Conservation (phyloP, 176 grass and related monocot genomes). For the Zizania latifolia region DNA sequence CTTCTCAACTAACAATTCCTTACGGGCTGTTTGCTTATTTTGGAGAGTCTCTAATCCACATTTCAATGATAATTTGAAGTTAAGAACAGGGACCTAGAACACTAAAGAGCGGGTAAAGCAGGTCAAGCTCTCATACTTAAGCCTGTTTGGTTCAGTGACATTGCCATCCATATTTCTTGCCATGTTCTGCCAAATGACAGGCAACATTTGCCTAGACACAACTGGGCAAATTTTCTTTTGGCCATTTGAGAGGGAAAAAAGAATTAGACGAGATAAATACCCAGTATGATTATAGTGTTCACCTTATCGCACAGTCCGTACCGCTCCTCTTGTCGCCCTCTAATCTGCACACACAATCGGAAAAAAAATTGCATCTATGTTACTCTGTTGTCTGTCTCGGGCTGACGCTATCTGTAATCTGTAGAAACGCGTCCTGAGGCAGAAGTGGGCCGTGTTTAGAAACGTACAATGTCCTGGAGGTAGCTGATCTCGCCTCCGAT, state of each 20-base stretch:
- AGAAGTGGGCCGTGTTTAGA: background rate
- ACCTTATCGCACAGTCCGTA: constrained; percentile 72
- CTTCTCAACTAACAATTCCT: background rate
- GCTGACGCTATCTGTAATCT: too few species aligned
- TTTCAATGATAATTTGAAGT: too few species aligned
- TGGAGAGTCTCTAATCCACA: background rate
- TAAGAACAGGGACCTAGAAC: too few species aligned
- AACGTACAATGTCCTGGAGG: constrained; percentile 52
- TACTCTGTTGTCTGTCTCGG: background rate
- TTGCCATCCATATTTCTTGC: background rate
- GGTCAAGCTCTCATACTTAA: too few species aligned
- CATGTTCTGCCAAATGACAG: background rate
- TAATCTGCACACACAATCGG: constrained; percentile 45
- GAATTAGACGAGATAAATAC: background rate
- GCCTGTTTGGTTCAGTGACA: background rate
- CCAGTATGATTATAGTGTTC: background rate
- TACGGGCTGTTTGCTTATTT: background rate
- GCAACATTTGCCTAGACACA: background rate
- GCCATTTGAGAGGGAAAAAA: background rate
- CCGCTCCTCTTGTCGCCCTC: constrained; percentile 60
- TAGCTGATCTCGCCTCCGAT: constrained; percentile 65
- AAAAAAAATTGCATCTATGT: background rate
- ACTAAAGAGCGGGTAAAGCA: too few species aligned
- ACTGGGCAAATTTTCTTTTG: background rate
- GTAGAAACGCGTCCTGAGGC: too few species aligned